phyloP scores from a whole-genome alignment of 2,329 filamentous ascomycete species.

The Penicillium sp. region DNA sequence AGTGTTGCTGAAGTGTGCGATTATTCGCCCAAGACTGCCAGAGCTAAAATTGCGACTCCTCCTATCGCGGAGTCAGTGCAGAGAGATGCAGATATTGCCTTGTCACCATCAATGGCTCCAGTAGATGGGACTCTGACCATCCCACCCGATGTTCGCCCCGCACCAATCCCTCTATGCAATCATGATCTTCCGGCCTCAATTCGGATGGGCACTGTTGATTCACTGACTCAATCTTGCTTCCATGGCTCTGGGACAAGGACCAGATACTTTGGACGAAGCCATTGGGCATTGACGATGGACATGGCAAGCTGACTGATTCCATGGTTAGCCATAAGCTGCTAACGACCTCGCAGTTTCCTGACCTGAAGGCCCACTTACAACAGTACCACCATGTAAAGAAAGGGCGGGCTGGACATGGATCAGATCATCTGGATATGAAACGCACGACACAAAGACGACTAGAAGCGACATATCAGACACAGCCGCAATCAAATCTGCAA shows the following conservation, averaged over 20 bases:
- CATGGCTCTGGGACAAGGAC: neutral
- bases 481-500: neutral
- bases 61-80: neutral
- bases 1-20: neutral
- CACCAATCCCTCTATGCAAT: neutral
- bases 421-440: neutral
- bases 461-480: neutral
- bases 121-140: neutral
- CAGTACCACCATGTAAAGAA: neutral
- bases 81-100: neutral
- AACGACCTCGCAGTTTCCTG: neutral
- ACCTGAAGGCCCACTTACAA: neutral
- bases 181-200: neutral
- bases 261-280: conserved; percentile 2
- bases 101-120: too few relatives aligned
- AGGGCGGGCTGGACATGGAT: neutral
- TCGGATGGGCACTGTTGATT: neutral
- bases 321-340: neutral
- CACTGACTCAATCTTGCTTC: conserved; percentile 1
- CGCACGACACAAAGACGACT: neutral
- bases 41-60: too few relatives aligned
- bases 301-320: neutral
- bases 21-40: neutral
- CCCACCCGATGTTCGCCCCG: neutral
- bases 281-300: conserved; percentile 1